phyloP scores from a whole-genome alignment of 2,329 filamentous ascomycete genomes.

The Pseudogymnoascus sp. region DNA sequence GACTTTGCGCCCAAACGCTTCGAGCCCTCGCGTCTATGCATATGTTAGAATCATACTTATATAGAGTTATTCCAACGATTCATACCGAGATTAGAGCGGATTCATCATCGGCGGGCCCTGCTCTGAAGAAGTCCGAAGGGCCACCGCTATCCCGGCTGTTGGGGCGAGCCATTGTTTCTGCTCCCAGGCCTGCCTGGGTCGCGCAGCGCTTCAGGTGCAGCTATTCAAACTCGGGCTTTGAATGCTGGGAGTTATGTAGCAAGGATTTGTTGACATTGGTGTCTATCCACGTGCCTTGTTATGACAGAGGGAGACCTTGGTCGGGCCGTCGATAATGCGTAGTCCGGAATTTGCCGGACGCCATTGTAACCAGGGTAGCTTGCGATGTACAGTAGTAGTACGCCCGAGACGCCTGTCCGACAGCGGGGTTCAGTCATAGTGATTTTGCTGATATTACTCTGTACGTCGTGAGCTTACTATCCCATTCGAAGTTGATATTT shows the following conservation, averaged over 20 bases:
- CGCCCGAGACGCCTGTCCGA: neutral
- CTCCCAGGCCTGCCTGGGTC: constrained; percentile 10
- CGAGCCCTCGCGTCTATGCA: constrained; percentile 70
- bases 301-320: neutral
- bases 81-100: constrained; percentile 28
- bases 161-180: constrained; percentile 27
- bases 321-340: neutral
- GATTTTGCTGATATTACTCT: neutral
- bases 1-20: constrained; percentile 90
- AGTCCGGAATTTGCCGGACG: neutral
- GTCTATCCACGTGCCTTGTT: constrained; percentile 7
- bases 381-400: neutral
- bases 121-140: constrained; percentile 19
- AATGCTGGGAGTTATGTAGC: neutral
- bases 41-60: neutral
- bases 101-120: constrained; percentile 24
- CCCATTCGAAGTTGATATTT: neutral
- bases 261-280: constrained; percentile 3
- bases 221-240: constrained; percentile 1
- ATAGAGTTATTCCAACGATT: neutral
- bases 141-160: constrained; percentile 25
- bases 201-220: neutral
- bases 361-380: neutral
- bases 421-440: neutral
- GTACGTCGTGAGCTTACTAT: neutral